Base-by-base conservation (phyloP, 2,329 filamentous ascomycete genomes). In the Orbilia oligospora region DNA sequence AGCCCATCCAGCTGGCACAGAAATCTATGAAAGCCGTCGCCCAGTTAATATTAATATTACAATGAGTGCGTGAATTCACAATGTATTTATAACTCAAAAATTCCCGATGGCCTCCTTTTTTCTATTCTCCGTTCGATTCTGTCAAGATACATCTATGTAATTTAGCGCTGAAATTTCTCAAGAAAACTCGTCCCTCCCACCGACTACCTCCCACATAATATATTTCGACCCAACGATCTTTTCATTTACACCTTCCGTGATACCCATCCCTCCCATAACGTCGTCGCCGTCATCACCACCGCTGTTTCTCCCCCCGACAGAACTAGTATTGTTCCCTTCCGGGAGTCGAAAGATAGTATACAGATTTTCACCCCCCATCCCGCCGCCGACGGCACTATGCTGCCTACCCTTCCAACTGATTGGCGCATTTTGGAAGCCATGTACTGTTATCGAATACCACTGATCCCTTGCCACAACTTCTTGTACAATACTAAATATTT, bases 371-470 rank as follows among this genome's bases (percentile, higher is more conserved):
- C 81, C 81, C 22, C 80, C 76, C 27, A 71, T 71, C 14, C 76
- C 76, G 41, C 76, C 76, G 14, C 70, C 70, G 3, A 82, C 64
- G 16, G 66, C 78, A 12, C 81, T 80, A 64, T 82, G 81, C 12
- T 80, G 65, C 14, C 68, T 79, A 8, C 69, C 77, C 14, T 76
- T 80, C 80, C 81, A 81, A 44, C 81, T 82, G 8, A 81, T 71
- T 12, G 76, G 81, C 6, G 80, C 75, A 58, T 82, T 81, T 30
- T 82, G 81, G 55, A 82, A 81, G 18, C 81, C 81, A 30, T 81
- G 81, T 1, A 79, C 80, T 10, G 80, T 80, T 14, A 82, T 61
- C 5, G 80, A 55, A 30, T 76, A 81, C 81, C 81, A 82, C 1
- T 64, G 56, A 24, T 70, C 41, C 2, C 10, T 14, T 16, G 70